Evolutionary conservation across 1,139 yeast genomes (phyloP), one percentile per base, ranked within the genome.

Genomic region (Zygoascus sp.): DNA sequence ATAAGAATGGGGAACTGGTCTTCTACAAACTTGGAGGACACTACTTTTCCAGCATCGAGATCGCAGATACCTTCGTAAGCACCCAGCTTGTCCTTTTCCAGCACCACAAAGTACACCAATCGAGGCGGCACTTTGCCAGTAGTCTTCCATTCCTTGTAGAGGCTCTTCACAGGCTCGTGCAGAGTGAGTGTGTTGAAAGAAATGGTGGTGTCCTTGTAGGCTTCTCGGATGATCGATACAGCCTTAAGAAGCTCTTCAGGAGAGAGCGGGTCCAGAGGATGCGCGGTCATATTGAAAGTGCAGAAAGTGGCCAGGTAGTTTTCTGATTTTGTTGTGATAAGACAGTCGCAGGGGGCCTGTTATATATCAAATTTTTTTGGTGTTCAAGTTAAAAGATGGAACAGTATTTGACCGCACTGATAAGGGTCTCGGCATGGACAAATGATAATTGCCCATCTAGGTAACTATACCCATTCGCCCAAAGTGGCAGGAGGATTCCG

Each of bases 1-100:
- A 90, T 81, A 62, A 84, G 73, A 52, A 82, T 83, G 52, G 92
- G 92, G 67, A 81, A 89, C 48, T 76, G 82, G 34, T 82, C 83
- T 48, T 75, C 78, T 40, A 76, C 65, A 48, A 73, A 67, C 55
- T 74, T 72, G 54, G 77, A 67, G 46, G 73, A 73, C 40, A 76
- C 63, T 40, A 83, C 68, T 41, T 67, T 65, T 55, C 71, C 68
- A 41, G 75, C 65, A 30, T 70, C 68, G 46, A 84, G 63, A 59
- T 81, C 84, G 53, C 81, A 82, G 40, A 77, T 68, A 64, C 88
- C 90, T 62, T 84, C 92, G 57, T 77, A 79, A 46, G 83, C 72
- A 54, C 87, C 89, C 41, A 74, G 64, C 44, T 72, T 73, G 41
- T 79, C 85, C 19, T 73, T 63, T 63, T 78, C 81, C 45, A 82